These are phyloP conservation scores for Penicillium sclerotigenum DNA, from an alignment of 2,329 filamentous ascomycete species.

Conservation along the genomic window DNA sequence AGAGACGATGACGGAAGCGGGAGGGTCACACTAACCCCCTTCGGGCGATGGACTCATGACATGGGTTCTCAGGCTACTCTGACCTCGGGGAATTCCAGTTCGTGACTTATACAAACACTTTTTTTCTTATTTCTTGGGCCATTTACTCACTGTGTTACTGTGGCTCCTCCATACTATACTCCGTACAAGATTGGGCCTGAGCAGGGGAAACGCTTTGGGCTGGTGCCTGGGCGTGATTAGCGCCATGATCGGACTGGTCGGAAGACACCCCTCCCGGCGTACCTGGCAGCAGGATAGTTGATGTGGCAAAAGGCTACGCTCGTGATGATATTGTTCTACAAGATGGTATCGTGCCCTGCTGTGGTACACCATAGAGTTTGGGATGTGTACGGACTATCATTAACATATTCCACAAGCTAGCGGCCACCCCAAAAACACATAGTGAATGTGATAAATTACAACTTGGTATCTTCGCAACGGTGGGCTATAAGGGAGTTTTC, in stretches of 20 bases:
- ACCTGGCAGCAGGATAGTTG: slow-evolving; percentile 23
- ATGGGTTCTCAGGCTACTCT: not conserved
- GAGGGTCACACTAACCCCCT: slow-evolving; percentile 18
- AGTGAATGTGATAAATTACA: no score
- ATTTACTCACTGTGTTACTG: not conserved
- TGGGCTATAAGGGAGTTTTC: no score
- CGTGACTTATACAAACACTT: not conserved
- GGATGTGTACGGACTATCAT: not conserved
- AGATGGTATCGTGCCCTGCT: not conserved
- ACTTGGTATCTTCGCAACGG: no score
- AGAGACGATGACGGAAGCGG: slow-evolving; percentile 30
- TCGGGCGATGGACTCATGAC: slow-evolving; percentile 7
- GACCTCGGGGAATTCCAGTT: not conserved
- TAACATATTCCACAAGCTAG: no score
- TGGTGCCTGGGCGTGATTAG: slow-evolving; percentile 1
- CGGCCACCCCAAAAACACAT: no score
- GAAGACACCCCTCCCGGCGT: slow-evolving; percentile 12
- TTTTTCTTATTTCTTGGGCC: not conserved
- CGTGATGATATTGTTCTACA: not conserved
- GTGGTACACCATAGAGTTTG: not conserved
- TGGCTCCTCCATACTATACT: not conserved
- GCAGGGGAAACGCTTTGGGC: not conserved
- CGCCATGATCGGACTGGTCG: slow-evolving; percentile 9
- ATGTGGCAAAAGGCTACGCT: slow-evolving; percentile 12
- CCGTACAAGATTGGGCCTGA: not conserved